Conservation (phyloP, 2,329 filamentous ascomycete genomes). For the Alternaria incomplexa region DNA sequence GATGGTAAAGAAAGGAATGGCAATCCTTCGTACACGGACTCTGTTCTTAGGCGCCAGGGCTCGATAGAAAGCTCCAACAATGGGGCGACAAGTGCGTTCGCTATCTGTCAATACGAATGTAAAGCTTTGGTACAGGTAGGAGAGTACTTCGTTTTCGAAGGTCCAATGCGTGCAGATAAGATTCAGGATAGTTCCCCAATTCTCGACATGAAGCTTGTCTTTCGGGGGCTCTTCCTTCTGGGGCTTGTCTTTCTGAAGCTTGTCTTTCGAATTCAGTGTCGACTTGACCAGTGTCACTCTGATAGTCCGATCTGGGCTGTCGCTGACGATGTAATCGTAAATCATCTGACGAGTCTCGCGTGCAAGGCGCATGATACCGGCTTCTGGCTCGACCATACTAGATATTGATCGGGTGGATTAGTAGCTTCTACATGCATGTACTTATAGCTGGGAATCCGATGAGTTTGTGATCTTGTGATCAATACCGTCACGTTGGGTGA, state of each 20-base stretch:
- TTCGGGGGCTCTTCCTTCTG: not conserved
- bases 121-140: not conserved
- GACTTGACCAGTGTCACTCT: not conserved
- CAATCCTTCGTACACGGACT: not conserved
- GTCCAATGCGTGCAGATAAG: not conserved
- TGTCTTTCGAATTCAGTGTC: not conserved
- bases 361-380: not conserved
- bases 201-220: not conserved
- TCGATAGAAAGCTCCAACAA: not conserved
- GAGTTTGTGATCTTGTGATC: not conserved
- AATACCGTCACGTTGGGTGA: too few species aligned
- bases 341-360: not conserved
- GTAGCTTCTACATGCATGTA: not conserved
- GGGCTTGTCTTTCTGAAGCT: not conserved
- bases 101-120: not conserved
- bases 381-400: not conserved
- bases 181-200: not conserved
- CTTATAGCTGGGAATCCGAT: not conserved
- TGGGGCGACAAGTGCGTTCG: not conserved
- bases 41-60: not conserved
- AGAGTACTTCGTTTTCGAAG: not conserved
- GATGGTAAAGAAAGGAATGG: not conserved
- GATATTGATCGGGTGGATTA: not conserved
- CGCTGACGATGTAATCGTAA: not conserved
- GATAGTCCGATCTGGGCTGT: not conserved